A percentile compares a stretch with the other conserved stretches of the same genome.
These are phyloP conservation scores for Colletotrichum euphorbiae DNA, from an alignment of 2,329 filamentous ascomycete species.

Conservation along the genomic window DNA sequence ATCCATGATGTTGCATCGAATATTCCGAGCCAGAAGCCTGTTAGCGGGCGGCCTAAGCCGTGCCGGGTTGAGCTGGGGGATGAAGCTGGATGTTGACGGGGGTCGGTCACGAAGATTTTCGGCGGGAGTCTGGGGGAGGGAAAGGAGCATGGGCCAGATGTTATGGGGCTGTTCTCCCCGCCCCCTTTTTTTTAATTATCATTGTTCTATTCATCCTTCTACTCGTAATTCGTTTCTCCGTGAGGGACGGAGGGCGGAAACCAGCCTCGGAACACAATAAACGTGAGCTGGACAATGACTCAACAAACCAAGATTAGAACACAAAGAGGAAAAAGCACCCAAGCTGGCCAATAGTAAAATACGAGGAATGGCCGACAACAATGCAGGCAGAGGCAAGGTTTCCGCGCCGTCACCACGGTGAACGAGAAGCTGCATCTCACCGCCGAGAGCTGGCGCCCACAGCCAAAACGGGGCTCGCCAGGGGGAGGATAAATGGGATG, in stretches of 20 bases:
- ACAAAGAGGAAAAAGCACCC: slow-evolving; percentile 10
- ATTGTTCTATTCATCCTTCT: not conserved
- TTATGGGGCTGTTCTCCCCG: not conserved
- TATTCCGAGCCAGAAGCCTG: too few relatives aligned
- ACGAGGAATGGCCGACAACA: slow-evolving; percentile 3
- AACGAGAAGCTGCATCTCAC: slow-evolving; percentile 29
- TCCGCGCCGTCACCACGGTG: slow-evolving; percentile 27
- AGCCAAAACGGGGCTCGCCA: slow-evolving; percentile 6
- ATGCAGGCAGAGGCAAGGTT: slow-evolving; percentile 27
- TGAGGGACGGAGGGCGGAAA: too few relatives aligned
- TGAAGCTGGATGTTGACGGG: slow-evolving; percentile 11
- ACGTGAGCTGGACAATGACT: not conserved
- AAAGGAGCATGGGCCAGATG: slow-evolving; percentile 18
- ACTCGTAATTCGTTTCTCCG: not conserved
- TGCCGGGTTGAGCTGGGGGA: slow-evolving; percentile 13
- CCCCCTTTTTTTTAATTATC: too few relatives aligned
- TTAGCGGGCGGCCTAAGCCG: slow-evolving; percentile 25
- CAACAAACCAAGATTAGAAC: not conserved
- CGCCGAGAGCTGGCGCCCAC: slow-evolving; percentile 24
- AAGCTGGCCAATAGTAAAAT: slow-evolving; percentile 2
- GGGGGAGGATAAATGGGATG: slow-evolving; percentile 28
- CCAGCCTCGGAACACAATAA: not conserved
- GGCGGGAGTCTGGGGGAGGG: slow-evolving; percentile 18
- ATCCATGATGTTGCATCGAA: too few relatives aligned
- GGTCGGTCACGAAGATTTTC: slow-evolving; percentile 19